Conservation (phyloP, 75 land plant species). For the Gnetum montanum region DNA sequence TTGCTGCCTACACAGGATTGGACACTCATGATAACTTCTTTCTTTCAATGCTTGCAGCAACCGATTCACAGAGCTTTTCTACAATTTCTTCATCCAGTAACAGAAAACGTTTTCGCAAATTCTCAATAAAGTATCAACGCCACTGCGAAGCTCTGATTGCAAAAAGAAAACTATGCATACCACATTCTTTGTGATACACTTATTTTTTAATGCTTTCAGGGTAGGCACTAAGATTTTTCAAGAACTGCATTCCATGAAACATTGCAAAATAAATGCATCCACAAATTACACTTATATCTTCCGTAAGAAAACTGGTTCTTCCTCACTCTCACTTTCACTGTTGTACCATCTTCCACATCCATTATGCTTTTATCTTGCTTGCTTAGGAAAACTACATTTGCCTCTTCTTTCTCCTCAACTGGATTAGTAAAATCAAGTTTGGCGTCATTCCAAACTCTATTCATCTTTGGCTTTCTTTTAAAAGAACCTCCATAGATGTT, state of each 20-base stretch:
- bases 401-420: conserved; percentile 40
- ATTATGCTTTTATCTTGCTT: conserved; percentile 89
- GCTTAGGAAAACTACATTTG: conserved; percentile 23
- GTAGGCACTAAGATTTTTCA: too few species aligned
- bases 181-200: conserved; percentile 98
- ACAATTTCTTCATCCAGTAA: conserved; percentile 91
- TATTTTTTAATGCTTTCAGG: too few species aligned
- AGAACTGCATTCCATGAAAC: too few species aligned
- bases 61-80: conserved; percentile 93
- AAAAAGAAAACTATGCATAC: conserved; percentile 34
- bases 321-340: conserved; percentile 60
- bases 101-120: neutral
- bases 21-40: conserved; percentile 88
- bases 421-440: conserved; percentile 89
- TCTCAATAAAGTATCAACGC: neutral
- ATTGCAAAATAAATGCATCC: neutral
- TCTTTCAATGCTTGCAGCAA: conserved; percentile 92
- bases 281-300: too few species aligned
- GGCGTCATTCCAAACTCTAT: conserved; percentile 89
- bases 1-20: conserved; percentile 85
- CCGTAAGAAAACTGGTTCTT: too few species aligned
- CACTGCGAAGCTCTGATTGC: neutral
- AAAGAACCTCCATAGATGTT: conserved; percentile 29
- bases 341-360: conserved; percentile 76
- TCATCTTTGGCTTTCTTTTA: conserved; percentile 71